These are phyloP conservation scores for Oemleria cerasiformis DNA, from an alignment of 306 rosid genomes.

Conservation along the genomic window DNA sequence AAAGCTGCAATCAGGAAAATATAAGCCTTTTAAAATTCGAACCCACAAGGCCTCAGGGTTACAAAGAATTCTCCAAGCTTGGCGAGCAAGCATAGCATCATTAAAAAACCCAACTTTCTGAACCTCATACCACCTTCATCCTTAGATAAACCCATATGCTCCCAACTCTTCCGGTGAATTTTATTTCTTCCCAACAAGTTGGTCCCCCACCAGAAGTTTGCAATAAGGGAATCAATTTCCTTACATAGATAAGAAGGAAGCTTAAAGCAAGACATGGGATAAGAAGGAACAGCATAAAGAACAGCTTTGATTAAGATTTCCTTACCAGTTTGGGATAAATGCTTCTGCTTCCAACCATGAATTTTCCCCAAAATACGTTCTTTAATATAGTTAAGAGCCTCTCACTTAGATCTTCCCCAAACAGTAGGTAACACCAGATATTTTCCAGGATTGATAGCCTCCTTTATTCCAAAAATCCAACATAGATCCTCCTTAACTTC, in stretches of 20 bases:
- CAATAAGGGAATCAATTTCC: not conserved
- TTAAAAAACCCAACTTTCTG: not conserved
- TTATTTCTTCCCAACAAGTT: not conserved
- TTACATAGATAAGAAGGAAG: too few species aligned
- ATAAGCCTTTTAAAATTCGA: not conserved
- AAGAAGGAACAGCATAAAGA: not conserved
- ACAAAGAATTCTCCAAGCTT: not conserved
- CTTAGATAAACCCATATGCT: not conserved
- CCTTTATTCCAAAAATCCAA: not conserved
- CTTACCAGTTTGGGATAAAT: not conserved
- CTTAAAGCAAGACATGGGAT: not conserved
- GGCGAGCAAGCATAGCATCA: not conserved
- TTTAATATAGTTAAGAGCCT: not conserved
- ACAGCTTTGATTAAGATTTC: not conserved
- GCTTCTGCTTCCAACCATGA: not conserved
- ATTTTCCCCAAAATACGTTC: not conserved
- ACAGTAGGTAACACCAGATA: not conserved
- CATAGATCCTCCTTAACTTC: not conserved
- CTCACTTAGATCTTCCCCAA: not conserved
- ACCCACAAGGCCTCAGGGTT: not conserved
- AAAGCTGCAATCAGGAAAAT: not conserved
- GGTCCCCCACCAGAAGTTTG: not conserved
- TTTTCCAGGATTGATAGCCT: not conserved
- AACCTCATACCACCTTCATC: not conserved
- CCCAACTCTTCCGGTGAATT: not conserved